Evolutionary conservation across 306 rosid species (phyloP).

Genomic region (Echinosophora koreensis): DNA sequence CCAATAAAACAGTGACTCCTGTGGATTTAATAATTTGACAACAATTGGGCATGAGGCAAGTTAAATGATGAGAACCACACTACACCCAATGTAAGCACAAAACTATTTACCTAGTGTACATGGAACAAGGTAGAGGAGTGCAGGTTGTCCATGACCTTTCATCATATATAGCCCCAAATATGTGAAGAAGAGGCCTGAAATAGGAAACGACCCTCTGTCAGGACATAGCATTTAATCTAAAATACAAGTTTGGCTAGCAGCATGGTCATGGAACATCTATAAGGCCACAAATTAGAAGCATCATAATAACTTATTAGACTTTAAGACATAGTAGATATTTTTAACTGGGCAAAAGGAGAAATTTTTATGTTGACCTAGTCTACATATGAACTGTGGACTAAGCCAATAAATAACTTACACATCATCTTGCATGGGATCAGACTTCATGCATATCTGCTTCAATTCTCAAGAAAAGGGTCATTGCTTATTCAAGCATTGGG

Average conservation of each 20-base stretch:
- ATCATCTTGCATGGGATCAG: conserved; percentile 9
- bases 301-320: neutral
- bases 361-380: neutral
- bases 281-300: conserved; percentile 10
- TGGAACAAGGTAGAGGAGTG: conserved; percentile 97
- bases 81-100: neutral
- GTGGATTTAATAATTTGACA: conserved; percentile 36
- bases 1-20: conserved; percentile 73
- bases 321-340: neutral
- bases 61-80: neutral
- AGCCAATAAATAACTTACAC: neutral
- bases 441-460: neutral
- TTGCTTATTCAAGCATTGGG: neutral
- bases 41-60: conserved; percentile 19
- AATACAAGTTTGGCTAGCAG: neutral
- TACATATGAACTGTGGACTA: neutral
- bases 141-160: conserved; percentile 97
- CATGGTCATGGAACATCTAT: conserved; percentile 17
- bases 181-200: conserved; percentile 75
- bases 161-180: conserved; percentile 81
- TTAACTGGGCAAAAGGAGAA: neutral
- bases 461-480: neutral
- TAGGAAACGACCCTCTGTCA: conserved; percentile 30
- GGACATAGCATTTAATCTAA: conserved; percentile 14
- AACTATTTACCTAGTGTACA: conserved; percentile 83